These are phyloP conservation scores for Plantago major DNA, from an alignment of 257 asterid genomes.

Conservation along the genomic window DNA sequence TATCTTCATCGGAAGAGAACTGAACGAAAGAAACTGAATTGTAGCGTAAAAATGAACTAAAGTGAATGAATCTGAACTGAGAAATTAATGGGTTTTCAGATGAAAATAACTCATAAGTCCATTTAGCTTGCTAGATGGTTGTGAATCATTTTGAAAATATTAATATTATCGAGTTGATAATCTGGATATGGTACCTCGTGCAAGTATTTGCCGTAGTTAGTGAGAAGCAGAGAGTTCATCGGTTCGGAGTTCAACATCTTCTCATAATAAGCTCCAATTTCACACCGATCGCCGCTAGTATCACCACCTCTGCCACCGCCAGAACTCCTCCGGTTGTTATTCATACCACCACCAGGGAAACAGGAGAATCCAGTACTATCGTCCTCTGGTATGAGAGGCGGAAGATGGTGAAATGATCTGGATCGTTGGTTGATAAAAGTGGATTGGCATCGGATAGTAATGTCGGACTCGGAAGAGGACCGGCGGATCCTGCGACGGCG, in stretches of 20 bases:
- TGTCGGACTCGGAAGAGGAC: slow-evolving; percentile 34
- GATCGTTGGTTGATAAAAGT: slow-evolving; percentile 31
- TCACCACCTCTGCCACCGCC: slow-evolving; percentile 29
- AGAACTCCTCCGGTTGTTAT: slow-evolving; percentile 35
- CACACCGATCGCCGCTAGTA: slow-evolving; percentile 17
- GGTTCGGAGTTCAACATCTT: slow-evolving; percentile 55
- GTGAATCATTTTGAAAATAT: too few species aligned
- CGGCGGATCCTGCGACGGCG: slow-evolving; percentile 33
- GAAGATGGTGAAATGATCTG: slow-evolving; percentile 17
- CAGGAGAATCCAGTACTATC: slow-evolving; percentile 22
- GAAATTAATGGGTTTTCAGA: too few species aligned
- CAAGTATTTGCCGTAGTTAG: slow-evolving; percentile 69
- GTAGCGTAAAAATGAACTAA: too few species aligned
- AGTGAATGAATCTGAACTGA: too few species aligned
- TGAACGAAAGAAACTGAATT: too few species aligned
- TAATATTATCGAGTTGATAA: too few species aligned
- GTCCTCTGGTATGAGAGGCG: slow-evolving; percentile 32
- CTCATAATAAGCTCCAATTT: slow-evolving; percentile 42
- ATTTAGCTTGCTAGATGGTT: too few species aligned
- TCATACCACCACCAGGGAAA: slow-evolving; percentile 46
- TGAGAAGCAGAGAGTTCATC: slow-evolving; percentile 44
- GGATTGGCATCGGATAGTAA: slow-evolving; percentile 20
- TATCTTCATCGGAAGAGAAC: too few species aligned
- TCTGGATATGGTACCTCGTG: too few species aligned
- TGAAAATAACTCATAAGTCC: too few species aligned